A percentile compares a stretch with the other conserved stretches of the same genome.
Evolutionary conservation across 208 protist genomes (phyloP).

Genomic region (Naegleria gruberi): DNA sequence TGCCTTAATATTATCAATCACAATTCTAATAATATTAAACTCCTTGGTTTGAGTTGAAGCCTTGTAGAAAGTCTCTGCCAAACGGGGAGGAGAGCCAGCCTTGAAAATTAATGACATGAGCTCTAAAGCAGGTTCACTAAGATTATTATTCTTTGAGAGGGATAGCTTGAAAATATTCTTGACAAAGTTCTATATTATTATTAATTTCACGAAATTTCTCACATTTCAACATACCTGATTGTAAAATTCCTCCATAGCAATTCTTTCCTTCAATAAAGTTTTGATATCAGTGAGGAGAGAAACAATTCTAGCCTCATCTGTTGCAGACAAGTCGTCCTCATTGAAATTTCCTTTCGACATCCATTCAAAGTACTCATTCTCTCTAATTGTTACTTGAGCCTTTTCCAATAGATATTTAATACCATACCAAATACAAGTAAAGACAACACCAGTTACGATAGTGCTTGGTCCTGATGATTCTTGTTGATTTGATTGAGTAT

Average conservation of each 20-base stretch:
- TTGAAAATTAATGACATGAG: not conserved
- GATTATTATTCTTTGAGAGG: not conserved
- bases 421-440: not conserved
- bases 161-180: not conserved
- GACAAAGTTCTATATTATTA: not conserved
- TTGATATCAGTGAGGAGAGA: not conserved
- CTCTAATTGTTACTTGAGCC: not conserved
- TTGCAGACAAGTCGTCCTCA: not conserved
- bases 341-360: not conserved
- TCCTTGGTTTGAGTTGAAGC: not conserved
- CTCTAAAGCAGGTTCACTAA: not conserved
- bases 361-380: not conserved
- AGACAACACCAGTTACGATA: not conserved
- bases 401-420: not conserved
- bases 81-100: not conserved
- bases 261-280: not conserved
- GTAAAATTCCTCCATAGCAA: not conserved
- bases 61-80: not conserved
- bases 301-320: not conserved
- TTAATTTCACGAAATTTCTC: not conserved
- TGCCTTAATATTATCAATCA: not conserved
- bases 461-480: not conserved
- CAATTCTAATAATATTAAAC: not conserved
- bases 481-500: not conserved
- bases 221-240: not conserved